Evolutionary conservation across 352 stramenopile genomes (phyloP).

Genomic region (Phytophthora tentaculata): DNA sequence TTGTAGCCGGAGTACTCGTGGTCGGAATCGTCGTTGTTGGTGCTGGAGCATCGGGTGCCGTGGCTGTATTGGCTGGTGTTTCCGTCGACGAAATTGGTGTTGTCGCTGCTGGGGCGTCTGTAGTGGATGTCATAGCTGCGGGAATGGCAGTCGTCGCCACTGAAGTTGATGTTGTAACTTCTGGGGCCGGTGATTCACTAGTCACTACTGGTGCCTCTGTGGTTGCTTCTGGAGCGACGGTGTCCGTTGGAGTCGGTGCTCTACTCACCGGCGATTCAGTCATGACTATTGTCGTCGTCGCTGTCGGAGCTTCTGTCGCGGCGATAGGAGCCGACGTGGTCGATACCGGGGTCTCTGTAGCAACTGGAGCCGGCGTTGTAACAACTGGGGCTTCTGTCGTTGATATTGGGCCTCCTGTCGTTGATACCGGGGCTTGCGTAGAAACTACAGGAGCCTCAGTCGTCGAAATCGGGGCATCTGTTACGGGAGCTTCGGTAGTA

Average conservation of each 20-base stretch:
- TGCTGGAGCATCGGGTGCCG: neutral
- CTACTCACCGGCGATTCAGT: conserved; percentile 1
- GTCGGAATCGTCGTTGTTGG: neutral
- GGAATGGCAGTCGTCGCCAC: neutral
- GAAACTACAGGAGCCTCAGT: neutral
- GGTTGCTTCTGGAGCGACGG: conserved; percentile 1
- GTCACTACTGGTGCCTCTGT: neutral
- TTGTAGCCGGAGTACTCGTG: neutral
- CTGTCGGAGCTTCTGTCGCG: neutral
- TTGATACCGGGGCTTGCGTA: neutral
- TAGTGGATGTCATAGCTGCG: neutral
- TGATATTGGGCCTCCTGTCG: conserved; percentile 5
- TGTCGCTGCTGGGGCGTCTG: conserved; percentile 1
- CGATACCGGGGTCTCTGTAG: neutral
- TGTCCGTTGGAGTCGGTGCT: neutral
- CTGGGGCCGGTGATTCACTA: too few species aligned
- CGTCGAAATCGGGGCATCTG: neutral
- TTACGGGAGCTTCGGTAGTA: conserved; percentile 8
- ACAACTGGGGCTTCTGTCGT: conserved; percentile 2
- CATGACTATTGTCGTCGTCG: conserved; percentile 3
- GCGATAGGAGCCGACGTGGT: neutral
- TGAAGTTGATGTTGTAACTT: conserved; percentile 11
- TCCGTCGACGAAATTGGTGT: neutral
- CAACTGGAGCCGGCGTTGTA: neutral
- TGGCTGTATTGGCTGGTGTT: neutral